A percentile compares a stretch with the other conserved stretches of the same genome.
These are phyloP conservation scores for Tranzscheliella williamsii DNA, from an alignment of 1,284 basidiomycete species.

Conservation along the genomic window DNA sequence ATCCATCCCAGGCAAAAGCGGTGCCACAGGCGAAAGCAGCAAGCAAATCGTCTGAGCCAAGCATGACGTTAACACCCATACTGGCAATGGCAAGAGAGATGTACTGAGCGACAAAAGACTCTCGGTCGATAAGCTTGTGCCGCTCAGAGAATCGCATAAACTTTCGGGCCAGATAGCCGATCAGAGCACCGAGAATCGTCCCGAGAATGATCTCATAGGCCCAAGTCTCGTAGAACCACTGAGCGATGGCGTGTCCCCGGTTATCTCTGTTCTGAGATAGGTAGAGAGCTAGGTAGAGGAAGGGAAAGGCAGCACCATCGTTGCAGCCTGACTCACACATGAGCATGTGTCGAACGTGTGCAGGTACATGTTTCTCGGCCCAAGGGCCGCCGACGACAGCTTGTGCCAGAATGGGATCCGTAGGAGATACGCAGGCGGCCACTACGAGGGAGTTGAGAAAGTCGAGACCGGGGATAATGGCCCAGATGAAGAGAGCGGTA, in stretches of 20 bases:
- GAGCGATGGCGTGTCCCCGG: constrained; percentile 67
- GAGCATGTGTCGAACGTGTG: constrained; percentile 89
- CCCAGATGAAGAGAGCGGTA: constrained; percentile 67
- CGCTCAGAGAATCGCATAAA: constrained; percentile 93
- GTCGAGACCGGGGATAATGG: constrained; percentile 44
- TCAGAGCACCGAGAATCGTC: constrained; percentile 74
- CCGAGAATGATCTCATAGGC: constrained; percentile 82
- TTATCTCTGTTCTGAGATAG: constrained; percentile 74
- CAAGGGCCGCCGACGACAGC: constrained; percentile 91
- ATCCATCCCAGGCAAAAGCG: constrained; percentile 90
- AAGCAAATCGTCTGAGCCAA: constrained; percentile 59
- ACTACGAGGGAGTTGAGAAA: constrained; percentile 62
- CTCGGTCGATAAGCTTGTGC: constrained; percentile 87
- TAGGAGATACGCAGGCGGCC: constrained; percentile 91
- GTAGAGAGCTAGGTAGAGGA: constrained; percentile 90
- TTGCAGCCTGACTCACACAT: constrained; percentile 90
- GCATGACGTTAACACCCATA: constrained; percentile 66
- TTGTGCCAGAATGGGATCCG: constrained; percentile 74
- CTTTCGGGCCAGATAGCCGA: constrained; percentile 84
- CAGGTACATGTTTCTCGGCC: constrained; percentile 96
- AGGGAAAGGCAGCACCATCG: constrained; percentile 77
- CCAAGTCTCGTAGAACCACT: constrained; percentile 59
- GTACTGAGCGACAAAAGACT: constrained; percentile 89
- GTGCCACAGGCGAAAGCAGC: constrained; percentile 91
- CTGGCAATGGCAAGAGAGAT: constrained; percentile 80